Evolutionary conservation across 306 rosid species (phyloP), one percentile per base, ranked within the genome.

Genomic region (Coriaria nepalensis): DNA sequence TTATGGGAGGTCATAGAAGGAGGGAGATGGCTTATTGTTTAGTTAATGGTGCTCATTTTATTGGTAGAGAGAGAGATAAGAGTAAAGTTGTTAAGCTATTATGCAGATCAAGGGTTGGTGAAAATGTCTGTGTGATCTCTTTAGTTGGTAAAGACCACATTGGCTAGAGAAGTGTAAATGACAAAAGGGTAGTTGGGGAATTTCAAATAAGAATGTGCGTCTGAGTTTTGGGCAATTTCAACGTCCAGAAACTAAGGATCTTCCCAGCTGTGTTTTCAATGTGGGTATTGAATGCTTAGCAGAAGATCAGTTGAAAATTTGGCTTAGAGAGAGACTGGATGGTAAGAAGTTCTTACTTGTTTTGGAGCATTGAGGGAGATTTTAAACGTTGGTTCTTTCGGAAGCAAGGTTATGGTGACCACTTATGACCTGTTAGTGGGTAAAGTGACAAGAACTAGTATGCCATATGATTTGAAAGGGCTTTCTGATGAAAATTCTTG

Each of bases 291-390:
- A 15, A 6, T 13, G 9, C 9, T 33, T 36, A 6, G 29, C 50
- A 2, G 5, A 6, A 5, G 14, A 13, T 6, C 56, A 53, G 15
- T 4, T 56, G 33, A 55, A 0, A 40, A 52, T 34, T 41, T 4
- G 43, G 12, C 44, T 70, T 10, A 36, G 37, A 2, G 13, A 32
- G 5, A 60, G 13, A 35, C 51, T 74, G 36, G 35, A 40, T 4
- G 52, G 49, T 33, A 56, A 69, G 8, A 75, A 43, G 46, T 64
- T 68, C 43, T 52, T 68, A 38, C 43, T 68, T 13, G 68, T 61
- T 12, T 45, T 68, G 51, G 68, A 61, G 68, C 55, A n/a, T 13
- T 68, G 12, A 57, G 52, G 35, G 2, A 35, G 13, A 8, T 55
- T 9, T 9, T 56, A 7, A 46, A 15, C 13, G 43, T 50, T 40